Evolutionary conservation across 352 stramenopile genomes (phyloP).

Genomic region (Hyaloperonospora brassicae): DNA sequence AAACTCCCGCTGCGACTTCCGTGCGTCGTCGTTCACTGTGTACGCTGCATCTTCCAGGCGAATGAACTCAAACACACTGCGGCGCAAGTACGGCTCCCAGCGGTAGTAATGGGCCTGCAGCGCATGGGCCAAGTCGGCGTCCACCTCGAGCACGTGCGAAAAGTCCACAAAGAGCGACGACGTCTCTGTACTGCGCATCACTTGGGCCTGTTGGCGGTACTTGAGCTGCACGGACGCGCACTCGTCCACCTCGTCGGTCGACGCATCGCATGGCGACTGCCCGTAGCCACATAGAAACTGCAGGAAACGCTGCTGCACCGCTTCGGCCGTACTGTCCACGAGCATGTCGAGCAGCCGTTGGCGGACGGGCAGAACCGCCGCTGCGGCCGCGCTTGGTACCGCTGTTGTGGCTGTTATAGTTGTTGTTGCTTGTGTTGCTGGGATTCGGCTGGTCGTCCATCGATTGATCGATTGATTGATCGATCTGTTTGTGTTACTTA

Average conservation of each 20-base stretch:
- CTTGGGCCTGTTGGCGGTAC: constrained; percentile 78
- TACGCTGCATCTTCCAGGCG: constrained; percentile 65
- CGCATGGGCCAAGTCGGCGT: constrained; percentile 70
- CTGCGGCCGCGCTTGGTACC: constrained; percentile 34
- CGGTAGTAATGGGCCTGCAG: constrained; percentile 83
- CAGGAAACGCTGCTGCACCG: constrained; percentile 77
- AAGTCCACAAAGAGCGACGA: constrained; percentile 86
- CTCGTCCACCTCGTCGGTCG: constrained; percentile 8
- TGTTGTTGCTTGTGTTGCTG: too few relatives aligned
- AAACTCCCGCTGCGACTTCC: constrained; percentile 73
- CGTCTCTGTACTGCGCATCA: constrained; percentile 83
- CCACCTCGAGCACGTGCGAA: constrained; percentile 74
- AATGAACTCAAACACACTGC: constrained; percentile 75
- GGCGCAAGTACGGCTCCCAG: constrained; percentile 71
- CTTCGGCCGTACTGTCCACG: constrained; percentile 67
- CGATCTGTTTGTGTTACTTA: too few relatives aligned
- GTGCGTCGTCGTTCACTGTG: constrained; percentile 72
- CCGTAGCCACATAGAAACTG: constrained; percentile 77
- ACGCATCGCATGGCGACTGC: constrained; percentile 28
- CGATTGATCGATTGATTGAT: too few relatives aligned
- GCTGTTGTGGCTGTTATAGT: not conserved
- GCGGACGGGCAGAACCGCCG: constrained; percentile 34
- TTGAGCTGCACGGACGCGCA: constrained; percentile 35
- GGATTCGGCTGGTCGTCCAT: too few relatives aligned
- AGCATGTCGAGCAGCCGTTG: constrained; percentile 37